Conservation (phyloP, 2,329 filamentous ascomycete genomes). For the Westerdykella ornata region DNA sequence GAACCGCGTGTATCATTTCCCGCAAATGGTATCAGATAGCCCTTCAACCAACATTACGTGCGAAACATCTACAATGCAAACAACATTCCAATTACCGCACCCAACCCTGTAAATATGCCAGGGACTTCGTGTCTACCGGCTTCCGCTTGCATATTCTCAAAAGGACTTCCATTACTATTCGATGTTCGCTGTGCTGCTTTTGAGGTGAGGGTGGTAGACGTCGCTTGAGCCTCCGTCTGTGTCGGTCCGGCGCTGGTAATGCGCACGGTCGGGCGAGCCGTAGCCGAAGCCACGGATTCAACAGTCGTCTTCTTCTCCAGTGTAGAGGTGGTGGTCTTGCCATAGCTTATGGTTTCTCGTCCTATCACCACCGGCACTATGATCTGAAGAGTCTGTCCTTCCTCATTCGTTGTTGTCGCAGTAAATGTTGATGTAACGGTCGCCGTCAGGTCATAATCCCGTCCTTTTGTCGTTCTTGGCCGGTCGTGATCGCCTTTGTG, state of each 20-base stretch:
- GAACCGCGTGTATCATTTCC: no score
- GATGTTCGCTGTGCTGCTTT: no score
- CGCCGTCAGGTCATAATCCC: slow-evolving; percentile 9
- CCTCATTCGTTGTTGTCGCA: slow-evolving; percentile 14
- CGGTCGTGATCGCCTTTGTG: not conserved
- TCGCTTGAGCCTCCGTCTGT: no score
- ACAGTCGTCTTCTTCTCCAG: slow-evolving; percentile 7
- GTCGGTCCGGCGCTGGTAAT: not conserved
- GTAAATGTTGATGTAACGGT: slow-evolving; percentile 16
- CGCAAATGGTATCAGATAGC: no score
- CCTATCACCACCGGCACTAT: slow-evolving; percentile 20
- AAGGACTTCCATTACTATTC: slow-evolving; percentile 21
- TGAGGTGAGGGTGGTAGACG: no score
- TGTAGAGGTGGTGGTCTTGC: slow-evolving; percentile 16
- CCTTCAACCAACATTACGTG: no score
- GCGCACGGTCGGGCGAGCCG: slow-evolving; percentile 5
- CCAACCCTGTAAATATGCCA: no score
- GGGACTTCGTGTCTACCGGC: slow-evolving; percentile 1
- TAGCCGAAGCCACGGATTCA: slow-evolving; percentile 4
- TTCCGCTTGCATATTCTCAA: slow-evolving; percentile 23
- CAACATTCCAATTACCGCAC: no score
- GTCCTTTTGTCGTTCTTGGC: slow-evolving; percentile 5
- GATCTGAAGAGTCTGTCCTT: slow-evolving; percentile 19
- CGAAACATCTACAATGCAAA: no score
- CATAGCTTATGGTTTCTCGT: slow-evolving; percentile 16